phyloP scores from a whole-genome alignment of 1,139 yeast genomes.

The Yamadazyma mexicana region DNA sequence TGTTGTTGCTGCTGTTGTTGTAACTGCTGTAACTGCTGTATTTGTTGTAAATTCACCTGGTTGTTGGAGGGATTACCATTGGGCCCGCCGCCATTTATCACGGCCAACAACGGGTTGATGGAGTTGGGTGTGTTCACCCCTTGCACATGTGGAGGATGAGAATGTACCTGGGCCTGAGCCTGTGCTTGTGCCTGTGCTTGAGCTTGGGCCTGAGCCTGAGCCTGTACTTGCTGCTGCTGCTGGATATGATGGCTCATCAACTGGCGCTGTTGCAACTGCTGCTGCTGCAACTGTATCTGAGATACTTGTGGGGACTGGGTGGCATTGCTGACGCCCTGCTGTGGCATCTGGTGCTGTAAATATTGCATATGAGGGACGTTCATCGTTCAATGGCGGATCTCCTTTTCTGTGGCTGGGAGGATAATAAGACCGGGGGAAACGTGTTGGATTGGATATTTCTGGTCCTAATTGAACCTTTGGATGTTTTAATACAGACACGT shows the following conservation, averaged over 20 bases:
- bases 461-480: too few species aligned
- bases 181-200: constrained; percentile 1
- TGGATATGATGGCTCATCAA: constrained; percentile 37
- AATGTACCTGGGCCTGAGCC: constrained; percentile 1
- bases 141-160: constrained; percentile 6
- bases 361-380: constrained; percentile 43
- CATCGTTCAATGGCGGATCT: constrained; percentile 3
- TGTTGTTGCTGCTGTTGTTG: constrained; percentile 13
- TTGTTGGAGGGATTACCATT: constrained; percentile 5
- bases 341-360: constrained; percentile 38
- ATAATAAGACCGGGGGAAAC: neutral
- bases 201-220: constrained; percentile 24
- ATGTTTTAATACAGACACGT: too few species aligned
- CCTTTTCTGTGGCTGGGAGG: neutral
- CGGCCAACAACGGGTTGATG: constrained; percentile 39
- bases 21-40: constrained; percentile 16
- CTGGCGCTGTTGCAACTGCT: constrained; percentile 43
- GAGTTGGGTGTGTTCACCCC: constrained; percentile 15
- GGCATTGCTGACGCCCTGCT: constrained; percentile 23
- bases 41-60: constrained; percentile 16
- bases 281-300: constrained; percentile 38
- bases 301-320: constrained; percentile 40
- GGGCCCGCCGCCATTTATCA: constrained; percentile 30
- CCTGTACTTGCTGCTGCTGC: constrained; percentile 22
- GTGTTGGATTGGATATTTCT: neutral